phyloP scores from a whole-genome alignment of 352 stramenopile genomes.

The Phytophthora hibernalis region DNA sequence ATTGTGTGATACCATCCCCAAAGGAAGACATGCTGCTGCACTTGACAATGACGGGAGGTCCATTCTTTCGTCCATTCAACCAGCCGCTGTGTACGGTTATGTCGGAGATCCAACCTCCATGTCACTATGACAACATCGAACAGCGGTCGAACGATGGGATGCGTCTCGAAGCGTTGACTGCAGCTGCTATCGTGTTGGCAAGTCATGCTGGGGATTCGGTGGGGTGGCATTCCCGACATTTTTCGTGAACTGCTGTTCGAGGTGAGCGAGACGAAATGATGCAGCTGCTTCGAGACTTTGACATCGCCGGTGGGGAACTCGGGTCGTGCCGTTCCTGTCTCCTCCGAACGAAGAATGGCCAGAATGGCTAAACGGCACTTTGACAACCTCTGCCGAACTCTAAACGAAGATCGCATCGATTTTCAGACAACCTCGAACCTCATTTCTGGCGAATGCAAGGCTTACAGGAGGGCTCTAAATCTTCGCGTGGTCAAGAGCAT shows the following conservation, averaged over 20 bases:
- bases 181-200: background rate
- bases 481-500: background rate
- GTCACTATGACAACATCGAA: background rate
- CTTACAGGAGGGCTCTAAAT: background rate
- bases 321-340: background rate
- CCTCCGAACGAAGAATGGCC: background rate
- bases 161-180: background rate
- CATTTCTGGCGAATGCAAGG: background rate
- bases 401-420: background rate
- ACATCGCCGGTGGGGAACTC: background rate
- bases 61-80: background rate
- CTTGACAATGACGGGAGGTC: background rate
- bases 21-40: background rate
- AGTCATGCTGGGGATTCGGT: background rate
- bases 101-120: background rate
- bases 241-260: background rate
- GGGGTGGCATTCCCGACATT: background rate
- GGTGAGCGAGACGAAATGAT: background rate
- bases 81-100: background rate
- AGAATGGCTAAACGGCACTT: background rate
- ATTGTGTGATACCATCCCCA: background rate
- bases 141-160: background rate
- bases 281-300: background rate
- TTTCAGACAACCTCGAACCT: background rate
- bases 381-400: background rate